A percentile compares a stretch with the other conserved stretches of the same genome.
Evolutionary conservation across 2,329 filamentous ascomycete species (phyloP).

Genomic region (Dactylellina cionopaga): DNA sequence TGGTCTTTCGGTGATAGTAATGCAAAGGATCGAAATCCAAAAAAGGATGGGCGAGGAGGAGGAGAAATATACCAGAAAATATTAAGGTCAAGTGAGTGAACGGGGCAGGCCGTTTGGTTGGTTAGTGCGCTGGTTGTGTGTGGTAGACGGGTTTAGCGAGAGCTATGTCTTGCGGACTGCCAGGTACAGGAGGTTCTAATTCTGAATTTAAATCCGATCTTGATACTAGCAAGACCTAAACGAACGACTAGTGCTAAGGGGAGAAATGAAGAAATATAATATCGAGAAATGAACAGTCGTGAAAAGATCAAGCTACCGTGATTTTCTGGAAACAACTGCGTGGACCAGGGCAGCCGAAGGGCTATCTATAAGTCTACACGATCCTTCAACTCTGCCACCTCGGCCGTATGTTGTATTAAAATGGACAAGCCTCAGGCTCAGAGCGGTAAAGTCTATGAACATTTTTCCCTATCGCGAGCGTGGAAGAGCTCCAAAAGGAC

Average conservation of each 20-base stretch:
- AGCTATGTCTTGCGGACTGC: constrained; percentile 35
- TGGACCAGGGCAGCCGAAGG: constrained; percentile 24
- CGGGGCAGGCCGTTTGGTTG: constrained; percentile 50
- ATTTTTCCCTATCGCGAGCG: constrained; percentile 25
- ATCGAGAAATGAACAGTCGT: constrained; percentile 20
- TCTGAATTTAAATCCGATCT: constrained; percentile 47
- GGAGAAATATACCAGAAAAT: constrained; percentile 49
- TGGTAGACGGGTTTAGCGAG: constrained; percentile 53
- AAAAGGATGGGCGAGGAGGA: constrained; percentile 46
- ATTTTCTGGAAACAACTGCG: constrained; percentile 43
- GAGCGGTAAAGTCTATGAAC: constrained; percentile 19
- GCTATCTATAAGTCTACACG: constrained; percentile 43
- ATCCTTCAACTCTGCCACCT: constrained; percentile 32
- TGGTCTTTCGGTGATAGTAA: constrained; percentile 13
- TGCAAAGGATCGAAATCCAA: constrained; percentile 41
- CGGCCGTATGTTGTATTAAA: constrained; percentile 7
- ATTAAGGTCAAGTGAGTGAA: constrained; percentile 41
- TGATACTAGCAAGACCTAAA: constrained; percentile 48
- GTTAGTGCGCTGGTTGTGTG: constrained; percentile 14
- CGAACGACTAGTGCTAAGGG: constrained; percentile 24
- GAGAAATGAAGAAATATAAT: constrained; percentile 15
- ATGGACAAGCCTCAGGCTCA: constrained; percentile 23
- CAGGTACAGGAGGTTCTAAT: constrained; percentile 41
- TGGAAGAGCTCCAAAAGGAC: constrained; percentile 42
- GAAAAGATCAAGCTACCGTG: constrained; percentile 41